Evolutionary conservation across 2,329 filamentous ascomycete species (phyloP), one percentile per base, ranked within the genome.

Genomic region (Alternaria solani): DNA sequence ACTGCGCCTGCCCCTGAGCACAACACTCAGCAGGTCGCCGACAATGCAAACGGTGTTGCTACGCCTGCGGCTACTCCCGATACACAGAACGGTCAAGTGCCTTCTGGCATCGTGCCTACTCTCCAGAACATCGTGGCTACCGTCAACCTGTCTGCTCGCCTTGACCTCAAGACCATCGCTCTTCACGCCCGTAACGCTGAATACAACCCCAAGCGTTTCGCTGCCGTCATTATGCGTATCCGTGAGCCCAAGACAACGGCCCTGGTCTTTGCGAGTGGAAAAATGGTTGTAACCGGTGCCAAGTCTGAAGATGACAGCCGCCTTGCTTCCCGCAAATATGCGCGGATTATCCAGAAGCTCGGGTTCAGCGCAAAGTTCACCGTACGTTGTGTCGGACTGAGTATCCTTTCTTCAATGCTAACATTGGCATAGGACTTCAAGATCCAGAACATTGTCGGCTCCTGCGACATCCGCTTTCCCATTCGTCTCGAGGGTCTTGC

Each of bases 341-440:
- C 95, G 54, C 94, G 95, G 75, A 98, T 99, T 81, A 98, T 99
- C 74, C 95, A 99, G 86, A 99, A 99, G 85, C 92, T 99, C 62
- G 95, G 95, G 65, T 99, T 99, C 87, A 97, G 97, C 72, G 94
- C 95, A 75, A 97, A 97, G 88, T 98, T 99, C 82, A 97, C 94
- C 69, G 70, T 72, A 72, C 49, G 70, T 72, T 61, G 64, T 57
- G 59, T 55, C 55, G 63, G 57, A 60, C 56, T 59, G 36, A 51
- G 44, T 32, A 62, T 65, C 51, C 52, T 42, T 56, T 44, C 58
- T 61, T 38, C 30, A 12, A 42, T 46, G 64, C 68, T 72, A 69
- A 72, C 59, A 51, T 39, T 32, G 18, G 30, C 30, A 53, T 64
- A 71, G 68, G 95, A 99, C 81, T 99, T 99, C 85, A 99, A 98